Conservation (phyloP, 2,329 filamentous ascomycete genomes). For the Paracoccidioides brasiliensis region DNA sequence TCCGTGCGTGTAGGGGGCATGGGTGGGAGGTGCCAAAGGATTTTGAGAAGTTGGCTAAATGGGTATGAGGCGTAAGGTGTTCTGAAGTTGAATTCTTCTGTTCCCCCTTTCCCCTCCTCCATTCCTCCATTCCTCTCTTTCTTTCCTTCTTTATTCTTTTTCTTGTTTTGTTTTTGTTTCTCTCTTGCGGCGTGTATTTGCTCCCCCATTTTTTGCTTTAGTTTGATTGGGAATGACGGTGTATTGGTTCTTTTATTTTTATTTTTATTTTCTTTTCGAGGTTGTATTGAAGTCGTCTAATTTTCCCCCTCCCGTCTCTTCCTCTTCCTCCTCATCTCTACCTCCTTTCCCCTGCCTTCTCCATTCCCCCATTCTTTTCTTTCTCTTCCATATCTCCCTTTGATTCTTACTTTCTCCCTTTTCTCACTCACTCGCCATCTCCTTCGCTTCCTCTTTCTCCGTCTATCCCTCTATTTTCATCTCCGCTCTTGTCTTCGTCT, state of each 20-base stretch:
- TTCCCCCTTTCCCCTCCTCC: no score
- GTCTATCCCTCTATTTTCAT: no score
- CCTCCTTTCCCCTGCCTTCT: no score
- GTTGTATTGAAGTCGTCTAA: not conserved
- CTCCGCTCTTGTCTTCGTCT: no score
- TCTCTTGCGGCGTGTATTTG: not conserved
- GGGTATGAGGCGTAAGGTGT: not conserved
- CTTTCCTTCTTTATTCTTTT: not conserved
- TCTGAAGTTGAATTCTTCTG: not conserved
- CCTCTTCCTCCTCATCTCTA: not conserved
- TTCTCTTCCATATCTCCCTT: no score
- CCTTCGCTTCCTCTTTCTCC: no score
- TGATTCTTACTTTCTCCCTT: no score
- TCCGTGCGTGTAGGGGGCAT: constrained; percentile 53
- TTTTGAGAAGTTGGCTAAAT: constrained; percentile 27
- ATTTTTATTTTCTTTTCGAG: not conserved
- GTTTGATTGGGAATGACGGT: not conserved
- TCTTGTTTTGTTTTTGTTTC: not conserved
- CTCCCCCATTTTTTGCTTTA: not conserved
- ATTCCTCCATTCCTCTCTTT: not conserved
- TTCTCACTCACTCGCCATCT: no score
- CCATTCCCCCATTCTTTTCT: no score
- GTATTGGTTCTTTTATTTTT: not conserved
- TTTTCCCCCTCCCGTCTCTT: not conserved
- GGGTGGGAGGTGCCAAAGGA: constrained; percentile 60